Evolutionary conservation across 2,329 filamentous ascomycete species (phyloP).

Genomic region (Alternaria consortialis): DNA sequence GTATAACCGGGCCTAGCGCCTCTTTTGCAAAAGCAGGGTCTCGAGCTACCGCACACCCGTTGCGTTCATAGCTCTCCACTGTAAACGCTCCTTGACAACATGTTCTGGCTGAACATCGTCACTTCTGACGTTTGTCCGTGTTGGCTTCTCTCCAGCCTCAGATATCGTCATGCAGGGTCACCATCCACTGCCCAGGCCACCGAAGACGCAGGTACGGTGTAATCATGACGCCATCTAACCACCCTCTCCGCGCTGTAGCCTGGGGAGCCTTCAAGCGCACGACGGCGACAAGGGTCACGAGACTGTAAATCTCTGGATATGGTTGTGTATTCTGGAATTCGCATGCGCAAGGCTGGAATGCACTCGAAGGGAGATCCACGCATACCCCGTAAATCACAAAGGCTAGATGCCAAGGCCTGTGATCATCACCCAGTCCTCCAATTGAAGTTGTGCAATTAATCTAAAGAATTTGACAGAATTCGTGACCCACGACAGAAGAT

Average conservation of each 20-base stretch:
- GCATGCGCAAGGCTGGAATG: background rate
- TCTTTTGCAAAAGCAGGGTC: conserved; percentile 27
- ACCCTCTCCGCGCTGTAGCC: background rate
- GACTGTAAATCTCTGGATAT: background rate
- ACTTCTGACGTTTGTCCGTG: conserved; percentile 30
- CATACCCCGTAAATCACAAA: background rate
- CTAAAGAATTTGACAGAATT: background rate
- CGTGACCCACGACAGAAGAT: conserved; percentile 3
- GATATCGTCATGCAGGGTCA: conserved; percentile 10
- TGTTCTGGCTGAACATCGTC: conserved; percentile 27
- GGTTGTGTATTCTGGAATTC: background rate
- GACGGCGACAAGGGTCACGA: background rate
- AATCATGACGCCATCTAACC: conserved; percentile 17
- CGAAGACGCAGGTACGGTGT: conserved; percentile 27
- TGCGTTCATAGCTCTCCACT: conserved; percentile 21
- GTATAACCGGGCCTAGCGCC: conserved; percentile 9
- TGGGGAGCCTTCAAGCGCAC: background rate
- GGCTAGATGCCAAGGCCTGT: background rate
- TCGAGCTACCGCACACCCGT: conserved; percentile 20
- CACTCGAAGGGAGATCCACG: background rate
- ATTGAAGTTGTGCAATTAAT: background rate
- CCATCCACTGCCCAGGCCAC: background rate
- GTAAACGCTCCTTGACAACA: conserved; percentile 9
- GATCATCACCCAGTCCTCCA: background rate
- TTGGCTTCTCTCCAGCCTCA: conserved; percentile 23